Evolutionary conservation across 768 basidiomycete genomes (phyloP).

Genomic region (Leccinum imitatum): DNA sequence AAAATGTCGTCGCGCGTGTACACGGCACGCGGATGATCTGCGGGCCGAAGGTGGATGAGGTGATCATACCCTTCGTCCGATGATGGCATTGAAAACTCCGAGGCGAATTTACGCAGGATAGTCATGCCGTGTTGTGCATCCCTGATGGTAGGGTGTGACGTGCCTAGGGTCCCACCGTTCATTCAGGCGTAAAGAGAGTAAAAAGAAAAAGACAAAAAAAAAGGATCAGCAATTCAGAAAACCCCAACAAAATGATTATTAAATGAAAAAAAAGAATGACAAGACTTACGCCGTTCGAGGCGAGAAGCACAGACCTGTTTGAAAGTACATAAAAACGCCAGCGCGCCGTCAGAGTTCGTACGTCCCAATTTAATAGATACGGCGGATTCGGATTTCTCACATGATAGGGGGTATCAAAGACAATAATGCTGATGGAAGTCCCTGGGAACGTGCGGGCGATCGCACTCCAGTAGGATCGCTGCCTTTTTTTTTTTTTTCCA

Average conservation of each 20-base stretch:
- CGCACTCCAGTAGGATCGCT: conserved; percentile 70
- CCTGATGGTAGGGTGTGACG: conserved; percentile 74
- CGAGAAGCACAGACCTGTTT: conserved; percentile 60
- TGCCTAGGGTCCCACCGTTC: conserved; percentile 44
- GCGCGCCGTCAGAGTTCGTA: conserved; percentile 12
- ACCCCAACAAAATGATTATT: not conserved
- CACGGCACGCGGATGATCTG: conserved; percentile 39
- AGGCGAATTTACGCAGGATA: conserved; percentile 64
- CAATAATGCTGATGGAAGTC: conserved; percentile 67
- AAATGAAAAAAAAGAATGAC: conserved; percentile 1
- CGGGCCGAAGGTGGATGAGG: conserved; percentile 40
- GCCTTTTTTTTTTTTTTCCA: conserved; percentile 39
- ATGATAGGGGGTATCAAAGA: conserved; percentile 76
- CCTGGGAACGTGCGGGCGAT: conserved; percentile 68
- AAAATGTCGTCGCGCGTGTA: conserved; percentile 55
- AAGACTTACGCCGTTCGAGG: conserved; percentile 54
- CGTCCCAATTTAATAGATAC: not conserved
- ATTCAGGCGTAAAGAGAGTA: not conserved
- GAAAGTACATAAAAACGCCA: conserved; percentile 8
- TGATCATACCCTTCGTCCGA: conserved; percentile 66
- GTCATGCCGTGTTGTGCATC: conserved; percentile 54
- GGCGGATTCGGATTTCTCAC: conserved; percentile 39
- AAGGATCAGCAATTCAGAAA: not conserved
- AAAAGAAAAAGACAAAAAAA: not conserved
- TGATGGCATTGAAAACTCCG: conserved; percentile 56